These are phyloP conservation scores for Podila epigama DNA, from an alignment of 192 early-diverging fungal genomes.

Conservation along the genomic window DNA sequence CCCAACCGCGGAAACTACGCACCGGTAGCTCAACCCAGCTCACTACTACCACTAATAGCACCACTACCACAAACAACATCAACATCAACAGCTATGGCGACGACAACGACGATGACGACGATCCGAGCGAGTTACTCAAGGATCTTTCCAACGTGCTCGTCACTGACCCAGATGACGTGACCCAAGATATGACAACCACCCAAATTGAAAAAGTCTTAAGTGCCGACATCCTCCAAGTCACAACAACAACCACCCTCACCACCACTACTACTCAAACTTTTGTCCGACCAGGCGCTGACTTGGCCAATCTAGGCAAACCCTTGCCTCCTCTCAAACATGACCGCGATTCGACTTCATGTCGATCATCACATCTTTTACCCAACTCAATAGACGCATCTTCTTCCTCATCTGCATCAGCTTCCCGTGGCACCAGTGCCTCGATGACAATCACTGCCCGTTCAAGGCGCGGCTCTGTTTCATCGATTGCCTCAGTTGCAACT, in stretches of 20 bases:
- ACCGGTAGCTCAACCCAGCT: constrained; percentile 37
- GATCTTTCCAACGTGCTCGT: constrained; percentile 36
- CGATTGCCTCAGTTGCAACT: constrained; percentile 39
- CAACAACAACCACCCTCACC: constrained; percentile 35
- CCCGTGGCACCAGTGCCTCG: constrained; percentile 20
- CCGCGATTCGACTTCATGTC: constrained; percentile 1
- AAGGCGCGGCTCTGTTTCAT: constrained; percentile 41
- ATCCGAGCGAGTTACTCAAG: constrained; percentile 30
- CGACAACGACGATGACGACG: constrained; percentile 52
- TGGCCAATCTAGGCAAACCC: constrained; percentile 40
- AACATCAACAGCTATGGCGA: no score
- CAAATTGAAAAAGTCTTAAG: constrained; percentile 41
- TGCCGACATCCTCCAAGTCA: constrained; percentile 46
- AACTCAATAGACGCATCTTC: constrained; percentile 29
- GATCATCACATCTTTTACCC: constrained; percentile 6
- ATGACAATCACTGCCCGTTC: constrained; percentile 36
- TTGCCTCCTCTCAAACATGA: constrained; percentile 25
- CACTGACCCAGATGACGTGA: constrained; percentile 45
- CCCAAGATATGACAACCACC: constrained; percentile 41
- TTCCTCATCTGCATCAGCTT: no score
- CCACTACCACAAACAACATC: constrained; percentile 4
- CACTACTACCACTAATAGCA: constrained; percentile 10
- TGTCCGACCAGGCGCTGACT: constrained; percentile 36
- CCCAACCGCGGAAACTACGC: constrained; percentile 47
- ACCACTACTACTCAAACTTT: constrained; percentile 45